These are phyloP conservation scores for Gyromitra esculenta DNA, from an alignment of 2,329 filamentous ascomycete genomes.

Conservation along the genomic window DNA sequence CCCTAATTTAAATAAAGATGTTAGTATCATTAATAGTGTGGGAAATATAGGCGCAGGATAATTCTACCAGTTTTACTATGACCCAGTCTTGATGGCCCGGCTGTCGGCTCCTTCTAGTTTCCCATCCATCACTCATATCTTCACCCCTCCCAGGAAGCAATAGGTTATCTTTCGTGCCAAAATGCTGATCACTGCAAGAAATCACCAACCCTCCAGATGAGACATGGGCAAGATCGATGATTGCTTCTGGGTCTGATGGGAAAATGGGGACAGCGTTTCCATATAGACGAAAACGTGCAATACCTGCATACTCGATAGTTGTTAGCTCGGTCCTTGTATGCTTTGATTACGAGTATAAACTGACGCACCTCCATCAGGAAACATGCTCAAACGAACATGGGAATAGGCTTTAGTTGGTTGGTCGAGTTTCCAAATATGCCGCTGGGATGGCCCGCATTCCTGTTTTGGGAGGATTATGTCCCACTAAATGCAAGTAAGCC, in stretches of 20 bases:
- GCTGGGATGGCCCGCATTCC: conserved; percentile 77
- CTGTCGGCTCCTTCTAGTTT: conserved; percentile 78
- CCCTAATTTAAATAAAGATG: conserved; percentile 61
- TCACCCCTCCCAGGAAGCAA: conserved; percentile 80
- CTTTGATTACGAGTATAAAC: neutral
- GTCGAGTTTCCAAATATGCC: conserved; percentile 77
- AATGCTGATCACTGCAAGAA: conserved; percentile 83
- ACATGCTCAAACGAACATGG: conserved; percentile 84
- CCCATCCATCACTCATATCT: conserved; percentile 91
- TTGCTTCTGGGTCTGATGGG: conserved; percentile 70
- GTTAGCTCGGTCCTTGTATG: neutral
- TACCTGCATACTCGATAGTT: conserved; percentile 59
- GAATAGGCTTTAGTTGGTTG: conserved; percentile 74
- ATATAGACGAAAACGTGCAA: conserved; percentile 80
- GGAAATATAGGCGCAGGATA: neutral
- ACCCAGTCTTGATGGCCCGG: conserved; percentile 81
- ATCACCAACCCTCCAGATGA: conserved; percentile 81
- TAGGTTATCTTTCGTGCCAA: conserved; percentile 79
- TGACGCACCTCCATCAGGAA: conserved; percentile 75
- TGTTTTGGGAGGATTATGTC: conserved; percentile 75
- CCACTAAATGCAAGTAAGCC: conserved; percentile 64
- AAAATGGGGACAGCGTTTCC: conserved; percentile 80
- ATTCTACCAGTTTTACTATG: conserved; percentile 71
- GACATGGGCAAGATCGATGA: conserved; percentile 80
- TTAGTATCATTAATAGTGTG: conserved; percentile 9